Evolutionary conservation across 2,329 filamentous ascomycete genomes (phyloP).

Genomic region (Sporothrix protearum): DNA sequence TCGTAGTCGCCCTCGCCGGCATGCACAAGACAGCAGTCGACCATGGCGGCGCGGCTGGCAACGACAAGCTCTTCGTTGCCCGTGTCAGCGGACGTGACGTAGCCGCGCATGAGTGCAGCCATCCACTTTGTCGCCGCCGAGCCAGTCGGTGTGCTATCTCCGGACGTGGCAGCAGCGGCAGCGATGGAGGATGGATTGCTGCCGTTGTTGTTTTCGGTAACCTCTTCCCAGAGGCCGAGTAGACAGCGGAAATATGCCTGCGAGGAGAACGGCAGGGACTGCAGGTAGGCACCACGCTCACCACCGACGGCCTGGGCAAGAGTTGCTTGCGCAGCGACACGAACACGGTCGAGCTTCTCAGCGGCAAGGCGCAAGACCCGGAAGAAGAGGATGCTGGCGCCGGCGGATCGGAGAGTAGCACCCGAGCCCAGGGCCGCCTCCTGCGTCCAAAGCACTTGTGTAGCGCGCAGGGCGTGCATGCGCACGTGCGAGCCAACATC

Average conservation of each 20-base stretch:
- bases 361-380: constrained; percentile 65
- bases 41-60: constrained; percentile 62
- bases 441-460: constrained; percentile 57
- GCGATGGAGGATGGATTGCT: constrained; percentile 32
- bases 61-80: constrained; percentile 72
- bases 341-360: constrained; percentile 87
- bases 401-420: constrained; percentile 26
- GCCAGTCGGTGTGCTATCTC: constrained; percentile 27
- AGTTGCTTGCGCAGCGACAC: constrained; percentile 60
- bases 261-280: constrained; percentile 53
- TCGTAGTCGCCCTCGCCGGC: constrained; percentile 32
- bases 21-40: constrained; percentile 49
- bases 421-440: neutral
- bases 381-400: constrained; percentile 43
- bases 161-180: constrained; percentile 32
- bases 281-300: constrained; percentile 33
- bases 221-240: constrained; percentile 44
- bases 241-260: constrained; percentile 56
- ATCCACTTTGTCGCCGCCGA: constrained; percentile 39
- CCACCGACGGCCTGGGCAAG: constrained; percentile 41
- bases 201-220: neutral
- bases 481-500: constrained; percentile 87
- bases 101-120: constrained; percentile 59
- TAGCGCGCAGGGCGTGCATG: constrained; percentile 73
- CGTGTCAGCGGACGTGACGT: constrained; percentile 70